Base-by-base conservation (phyloP, 768 basidiomycete species). In the Termitomyces sp. region DNA sequence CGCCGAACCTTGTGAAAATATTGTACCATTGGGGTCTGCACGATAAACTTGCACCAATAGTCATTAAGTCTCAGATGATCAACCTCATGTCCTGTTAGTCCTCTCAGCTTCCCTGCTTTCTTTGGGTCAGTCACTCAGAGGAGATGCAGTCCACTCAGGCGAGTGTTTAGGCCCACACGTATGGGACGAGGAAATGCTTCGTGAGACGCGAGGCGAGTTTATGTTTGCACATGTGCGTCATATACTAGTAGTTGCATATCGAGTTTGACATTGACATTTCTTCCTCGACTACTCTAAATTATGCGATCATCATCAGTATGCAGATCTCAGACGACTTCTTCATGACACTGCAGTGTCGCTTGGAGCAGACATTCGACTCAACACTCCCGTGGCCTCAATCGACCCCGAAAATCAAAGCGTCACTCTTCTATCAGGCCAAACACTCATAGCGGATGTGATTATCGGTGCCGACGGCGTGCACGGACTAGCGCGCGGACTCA, bases 1-100 rank as follows among this genome's bases (percentile, higher is more conserved):
- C 81, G 63, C 84, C 85, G 4, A 86, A 86, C 54, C 63, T 82
- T 20, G 74, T 79, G 6, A 83, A 83, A 60, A 78, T 86, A 20
- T 63, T 86, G 3, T 78, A 74, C 55, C 73, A 78, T 56, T 86
- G 85, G 84, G 81, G 80, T 8, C 68, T 83, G 18, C 62, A 70
- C 41, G 56, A 66, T 24, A 59, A 72, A 53, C 55, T 67, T 20
- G 31, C 24, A 2, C 10, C 56, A 22, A 59, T 67, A 14, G 51
- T 55, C 2, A 34, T 62, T n/a, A 65, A 62, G 37, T 64, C 63
- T 4, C 49, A 62, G 46, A 63, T 60, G 13, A 67, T 76, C 42
- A 63, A 71, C 29, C 56, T 61, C 5, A 46, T 59, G 24, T 20
- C 58, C 7, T 64, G 59, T 63, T 42, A 46, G 57, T n/a, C n/a